Conservation (phyloP, 768 basidiomycete species). For the Dioszegia hungarica region DNA sequence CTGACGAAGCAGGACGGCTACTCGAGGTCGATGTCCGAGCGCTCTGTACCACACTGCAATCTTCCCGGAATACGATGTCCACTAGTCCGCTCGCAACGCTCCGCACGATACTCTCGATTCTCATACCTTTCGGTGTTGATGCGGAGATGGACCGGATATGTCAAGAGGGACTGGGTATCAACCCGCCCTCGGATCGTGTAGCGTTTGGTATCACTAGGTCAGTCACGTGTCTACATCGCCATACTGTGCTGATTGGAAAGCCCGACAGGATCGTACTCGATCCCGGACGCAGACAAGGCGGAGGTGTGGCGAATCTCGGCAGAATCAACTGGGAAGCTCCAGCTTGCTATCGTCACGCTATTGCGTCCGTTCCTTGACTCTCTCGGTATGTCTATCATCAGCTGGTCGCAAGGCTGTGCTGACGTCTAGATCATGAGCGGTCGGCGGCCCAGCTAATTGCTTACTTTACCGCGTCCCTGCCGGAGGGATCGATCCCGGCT, state of each 20-base stretch:
- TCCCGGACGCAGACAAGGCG: no score
- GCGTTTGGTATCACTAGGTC: neutral
- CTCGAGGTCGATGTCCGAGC: constrained; percentile 13
- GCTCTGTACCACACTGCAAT: constrained; percentile 16
- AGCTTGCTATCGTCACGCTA: constrained; percentile 62
- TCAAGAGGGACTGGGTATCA: constrained; percentile 57
- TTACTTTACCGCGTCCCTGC: constrained; percentile 73
- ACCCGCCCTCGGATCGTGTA: constrained; percentile 42
- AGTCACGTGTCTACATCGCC: no score
- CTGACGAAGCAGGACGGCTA: constrained; percentile 19
- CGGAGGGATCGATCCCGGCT: constrained; percentile 60
- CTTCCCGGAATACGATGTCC: constrained; percentile 32
- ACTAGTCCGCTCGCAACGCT: constrained; percentile 54
- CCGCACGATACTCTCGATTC: constrained; percentile 59
- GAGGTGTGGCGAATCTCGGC: constrained; percentile 67
- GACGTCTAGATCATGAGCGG: constrained; percentile 60
- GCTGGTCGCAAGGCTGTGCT: neutral
- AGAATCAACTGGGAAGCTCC: constrained; percentile 64
- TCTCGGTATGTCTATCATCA: constrained; percentile 55
- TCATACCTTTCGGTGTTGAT: constrained; percentile 68
- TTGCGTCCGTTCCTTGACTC: constrained; percentile 69
- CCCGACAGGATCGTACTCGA: no score
- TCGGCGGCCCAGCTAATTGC: constrained; percentile 68
- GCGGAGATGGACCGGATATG: constrained; percentile 67
- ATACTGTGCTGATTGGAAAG: no score